Percentiles rank a stretch among this genome's conserved stretches.
Conservation (phyloP, 192 early-diverging fungal genomes). For the Physocladia obscura region DNA sequence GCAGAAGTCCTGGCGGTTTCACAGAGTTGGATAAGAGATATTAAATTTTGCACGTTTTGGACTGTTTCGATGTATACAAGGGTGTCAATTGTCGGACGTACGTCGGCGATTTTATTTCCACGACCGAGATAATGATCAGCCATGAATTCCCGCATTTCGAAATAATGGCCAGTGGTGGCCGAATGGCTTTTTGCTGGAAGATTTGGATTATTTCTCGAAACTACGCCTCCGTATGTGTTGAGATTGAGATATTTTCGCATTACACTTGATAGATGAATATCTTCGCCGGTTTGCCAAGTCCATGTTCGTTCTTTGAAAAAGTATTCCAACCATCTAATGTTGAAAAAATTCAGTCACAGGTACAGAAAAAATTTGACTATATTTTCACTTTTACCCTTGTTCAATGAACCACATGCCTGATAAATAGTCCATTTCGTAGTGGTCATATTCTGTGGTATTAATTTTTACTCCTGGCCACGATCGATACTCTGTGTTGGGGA, state of each 20-base stretch:
- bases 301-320: conserved; percentile 1
- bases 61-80: not conserved
- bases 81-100: conserved; percentile 7
- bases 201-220: not conserved
- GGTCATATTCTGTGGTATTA: not conserved
- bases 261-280: conserved; percentile 6
- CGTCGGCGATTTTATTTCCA: conserved; percentile 9
- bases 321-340: conserved; percentile 8
- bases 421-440: conserved; percentile 18
- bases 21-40: not conserved
- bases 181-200: conserved; percentile 2
- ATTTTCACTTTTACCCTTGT: too few species aligned
- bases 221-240: not conserved
- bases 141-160: conserved; percentile 6
- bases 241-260: conserved; percentile 13
- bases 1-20: too few species aligned
- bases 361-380: too few species aligned
- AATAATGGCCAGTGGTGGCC: not conserved
- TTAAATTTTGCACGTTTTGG: not conserved
- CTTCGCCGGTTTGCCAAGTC: conserved; percentile 25
- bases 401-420: conserved; percentile 5
- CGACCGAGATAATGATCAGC: conserved; percentile 4
- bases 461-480: conserved; percentile 8
- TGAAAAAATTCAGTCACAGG: too few species aligned
- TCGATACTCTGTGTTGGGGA: not conserved